Conservation (phyloP, 352 stramenopile genomes). For the Globisporangium rhizosaccharum region DNA sequence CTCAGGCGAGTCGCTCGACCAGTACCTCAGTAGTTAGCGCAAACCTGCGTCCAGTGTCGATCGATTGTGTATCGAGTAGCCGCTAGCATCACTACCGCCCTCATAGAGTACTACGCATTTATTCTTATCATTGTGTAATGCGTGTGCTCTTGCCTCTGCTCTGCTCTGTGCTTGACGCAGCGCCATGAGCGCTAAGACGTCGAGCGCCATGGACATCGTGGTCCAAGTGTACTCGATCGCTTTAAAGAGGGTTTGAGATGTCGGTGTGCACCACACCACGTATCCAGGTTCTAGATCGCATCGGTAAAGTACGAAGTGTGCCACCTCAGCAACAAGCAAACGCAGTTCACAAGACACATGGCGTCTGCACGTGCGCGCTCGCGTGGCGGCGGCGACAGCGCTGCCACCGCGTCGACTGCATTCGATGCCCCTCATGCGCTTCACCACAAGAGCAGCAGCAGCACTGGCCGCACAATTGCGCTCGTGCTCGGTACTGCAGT, state of each 20-base stretch:
- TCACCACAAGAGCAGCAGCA: background rate
- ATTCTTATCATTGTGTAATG: no score
- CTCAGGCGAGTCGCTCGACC: constrained; percentile 83
- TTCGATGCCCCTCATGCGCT: background rate
- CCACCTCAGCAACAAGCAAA: background rate
- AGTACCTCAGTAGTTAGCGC: constrained; percentile 46
- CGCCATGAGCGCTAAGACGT: no score
- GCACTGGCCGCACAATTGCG: background rate
- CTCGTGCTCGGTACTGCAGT: background rate
- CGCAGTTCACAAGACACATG: constrained; percentile 3
- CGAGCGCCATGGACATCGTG: no score
- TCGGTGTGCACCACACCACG: background rate
- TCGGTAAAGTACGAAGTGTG: background rate
- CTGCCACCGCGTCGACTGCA: background rate
- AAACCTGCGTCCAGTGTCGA: no score
- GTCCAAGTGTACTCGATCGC: background rate
- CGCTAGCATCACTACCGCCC: no score
- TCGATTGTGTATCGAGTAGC: no score
- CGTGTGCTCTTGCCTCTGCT: no score
- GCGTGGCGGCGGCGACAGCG: constrained; percentile 1
- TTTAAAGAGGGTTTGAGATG: background rate
- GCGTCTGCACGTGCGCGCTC: constrained; percentile 15
- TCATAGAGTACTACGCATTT: no score
- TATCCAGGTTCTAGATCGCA: background rate
- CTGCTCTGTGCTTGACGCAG: no score